Evolutionary conservation across 1,139 yeast genomes (phyloP).

Genomic region (Pichia sp.): DNA sequence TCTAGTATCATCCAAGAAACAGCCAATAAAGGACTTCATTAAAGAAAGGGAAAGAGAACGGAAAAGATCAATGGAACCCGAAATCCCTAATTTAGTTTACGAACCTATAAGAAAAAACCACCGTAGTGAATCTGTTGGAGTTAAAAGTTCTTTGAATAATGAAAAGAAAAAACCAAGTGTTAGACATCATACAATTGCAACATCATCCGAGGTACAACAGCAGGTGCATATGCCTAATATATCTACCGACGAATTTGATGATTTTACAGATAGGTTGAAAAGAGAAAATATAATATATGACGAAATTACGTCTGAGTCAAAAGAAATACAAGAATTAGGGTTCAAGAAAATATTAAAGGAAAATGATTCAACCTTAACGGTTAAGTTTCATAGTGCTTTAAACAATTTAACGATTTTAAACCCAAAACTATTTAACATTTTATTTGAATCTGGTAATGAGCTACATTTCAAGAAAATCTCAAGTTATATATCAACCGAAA

Average conservation of each 20-base stretch:
- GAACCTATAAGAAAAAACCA: conserved; percentile 4
- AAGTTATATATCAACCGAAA: conserved; percentile 22
- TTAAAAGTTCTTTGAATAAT: neutral
- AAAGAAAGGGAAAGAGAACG: conserved; percentile 20
- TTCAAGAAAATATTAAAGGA: conserved; percentile 13
- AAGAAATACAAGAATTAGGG: conserved; percentile 18
- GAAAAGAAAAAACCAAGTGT: conserved; percentile 1
- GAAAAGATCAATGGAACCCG: conserved; percentile 1
- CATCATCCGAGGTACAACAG: neutral
- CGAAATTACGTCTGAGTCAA: conserved; percentile 20
- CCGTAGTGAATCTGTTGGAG: conserved; percentile 12
- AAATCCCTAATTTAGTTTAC: neutral
- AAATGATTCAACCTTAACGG: conserved; percentile 11
- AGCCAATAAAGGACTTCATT: conserved; percentile 23
- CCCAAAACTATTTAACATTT: conserved; percentile 19
- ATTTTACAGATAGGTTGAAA: conserved; percentile 21
- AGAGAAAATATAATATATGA: conserved; percentile 20
- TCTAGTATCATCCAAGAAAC: conserved; percentile 8
- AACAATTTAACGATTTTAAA: conserved; percentile 21
- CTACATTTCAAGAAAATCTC: conserved; percentile 11
- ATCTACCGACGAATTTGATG: conserved; percentile 19
- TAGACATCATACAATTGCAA: conserved; percentile 7
- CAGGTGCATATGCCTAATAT: neutral
- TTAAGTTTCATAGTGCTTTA: conserved; percentile 21
- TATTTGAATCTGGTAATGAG: conserved; percentile 16